Conservation (phyloP, 345 rosid genomes). For the Excoecaria agallocha region DNA sequence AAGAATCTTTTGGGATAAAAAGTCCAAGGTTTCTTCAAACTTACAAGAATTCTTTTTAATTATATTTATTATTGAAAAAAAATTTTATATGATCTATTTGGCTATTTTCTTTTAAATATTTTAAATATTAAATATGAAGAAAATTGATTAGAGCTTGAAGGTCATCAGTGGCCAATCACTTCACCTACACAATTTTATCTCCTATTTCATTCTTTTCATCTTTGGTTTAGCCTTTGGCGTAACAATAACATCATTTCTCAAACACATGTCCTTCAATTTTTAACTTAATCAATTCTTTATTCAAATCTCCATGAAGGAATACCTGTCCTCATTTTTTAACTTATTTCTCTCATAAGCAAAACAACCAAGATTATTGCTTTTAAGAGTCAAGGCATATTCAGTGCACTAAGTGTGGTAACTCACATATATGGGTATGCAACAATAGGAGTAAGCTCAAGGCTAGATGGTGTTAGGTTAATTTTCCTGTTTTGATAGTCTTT, state of each 20-base stretch:
- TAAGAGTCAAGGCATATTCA: conserved; percentile 97
- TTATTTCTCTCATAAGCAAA: conserved; percentile 39
- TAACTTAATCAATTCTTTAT: conserved; percentile 28
- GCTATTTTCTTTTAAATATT: too few species aligned
- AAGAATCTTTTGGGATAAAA: too few species aligned
- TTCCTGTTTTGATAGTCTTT: conserved; percentile 4
- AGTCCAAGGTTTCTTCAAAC: too few species aligned
- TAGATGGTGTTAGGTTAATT: conserved; percentile 94
- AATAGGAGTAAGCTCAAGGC: conserved; percentile 79
- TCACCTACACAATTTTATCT: conserved; percentile 41
- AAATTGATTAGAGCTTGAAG: too few species aligned
- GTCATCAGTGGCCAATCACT: too few species aligned
- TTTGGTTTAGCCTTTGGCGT: conserved; percentile 58
- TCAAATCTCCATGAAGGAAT: conserved; percentile 1
- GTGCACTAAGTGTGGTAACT: conserved; percentile 87
- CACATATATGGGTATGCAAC: conserved; percentile 96
- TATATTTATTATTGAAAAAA: too few species aligned
- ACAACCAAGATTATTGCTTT: conserved; percentile 53
- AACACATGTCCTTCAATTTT: conserved; percentile 34
- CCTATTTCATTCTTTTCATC: conserved; percentile 43
- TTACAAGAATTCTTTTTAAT: too few species aligned
- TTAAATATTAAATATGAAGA: too few species aligned
- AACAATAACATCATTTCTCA: conserved; percentile 45
- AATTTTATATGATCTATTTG: too few species aligned
- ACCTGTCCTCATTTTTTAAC: conserved; percentile 4